Conservation (phyloP, 345 rosid species). For the Populus simonii region DNA sequence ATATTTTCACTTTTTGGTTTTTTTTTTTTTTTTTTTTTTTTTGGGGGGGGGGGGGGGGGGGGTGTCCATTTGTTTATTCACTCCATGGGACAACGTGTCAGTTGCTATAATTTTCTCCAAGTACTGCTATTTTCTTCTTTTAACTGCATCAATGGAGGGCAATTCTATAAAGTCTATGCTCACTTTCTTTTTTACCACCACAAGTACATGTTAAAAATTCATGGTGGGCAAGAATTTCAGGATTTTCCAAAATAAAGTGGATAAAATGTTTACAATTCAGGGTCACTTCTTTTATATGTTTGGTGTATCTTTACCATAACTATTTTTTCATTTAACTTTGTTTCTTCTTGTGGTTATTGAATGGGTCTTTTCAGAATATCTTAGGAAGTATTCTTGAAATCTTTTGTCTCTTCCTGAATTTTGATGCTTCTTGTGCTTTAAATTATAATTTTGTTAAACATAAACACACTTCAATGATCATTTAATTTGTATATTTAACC, state of each 20-base stretch:
- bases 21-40: neutral
- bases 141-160: neutral
- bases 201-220: neutral
- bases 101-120: neutral
- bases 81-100: neutral
- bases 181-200: neutral
- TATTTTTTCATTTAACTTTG: neutral
- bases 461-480: neutral
- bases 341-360: neutral
- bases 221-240: neutral
- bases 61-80: neutral
- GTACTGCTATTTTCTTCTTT: neutral
- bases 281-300: neutral
- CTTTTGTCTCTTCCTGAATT: neutral
- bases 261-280: neutral
- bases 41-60: fast-evolving
- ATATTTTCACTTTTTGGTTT: neutral
- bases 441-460: neutral
- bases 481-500: neutral
- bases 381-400: neutral
- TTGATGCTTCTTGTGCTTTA: neutral
- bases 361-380: neutral
- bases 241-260: neutral
- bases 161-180: neutral
- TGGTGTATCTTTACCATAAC: neutral